These are phyloP conservation scores for Nakaseomyces sp. DNA, from an alignment of 1,139 yeast genomes.

Conservation along the genomic window DNA sequence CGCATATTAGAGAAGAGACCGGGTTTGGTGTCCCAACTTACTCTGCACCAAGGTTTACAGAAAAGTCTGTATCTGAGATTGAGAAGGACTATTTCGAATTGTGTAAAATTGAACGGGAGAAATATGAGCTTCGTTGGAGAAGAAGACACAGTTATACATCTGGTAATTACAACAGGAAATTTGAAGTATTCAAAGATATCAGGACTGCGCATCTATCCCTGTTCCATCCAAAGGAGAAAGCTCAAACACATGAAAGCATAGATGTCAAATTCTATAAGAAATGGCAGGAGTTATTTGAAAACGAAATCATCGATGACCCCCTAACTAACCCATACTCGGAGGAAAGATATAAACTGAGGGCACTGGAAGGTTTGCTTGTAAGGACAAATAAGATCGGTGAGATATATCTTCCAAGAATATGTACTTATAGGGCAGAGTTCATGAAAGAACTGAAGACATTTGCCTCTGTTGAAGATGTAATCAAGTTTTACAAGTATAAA, in stretches of 20 bases:
- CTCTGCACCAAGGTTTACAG: slow-evolving; percentile 23
- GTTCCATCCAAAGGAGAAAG: slow-evolving; percentile 20
- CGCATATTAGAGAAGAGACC: slow-evolving; percentile 25
- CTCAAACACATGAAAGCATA: slow-evolving; percentile 13
- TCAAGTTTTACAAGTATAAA: neutral
- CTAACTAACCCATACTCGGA: slow-evolving; percentile 25
- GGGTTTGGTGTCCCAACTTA: slow-evolving; percentile 21
- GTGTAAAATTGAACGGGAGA: slow-evolving; percentile 1
- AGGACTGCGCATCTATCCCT: slow-evolving; percentile 8
- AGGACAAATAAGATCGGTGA: slow-evolving; percentile 28
- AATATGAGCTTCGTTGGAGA: slow-evolving; percentile 6
- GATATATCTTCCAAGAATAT: slow-evolving; percentile 27
- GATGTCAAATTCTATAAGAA: slow-evolving; percentile 7
- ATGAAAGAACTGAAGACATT: slow-evolving; percentile 1
- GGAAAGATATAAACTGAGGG: slow-evolving; percentile 23
- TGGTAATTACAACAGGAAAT: neutral
- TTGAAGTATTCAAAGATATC: slow-evolving; percentile 2
- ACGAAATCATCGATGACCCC: slow-evolving; percentile 24
- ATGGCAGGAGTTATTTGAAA: slow-evolving; percentile 24
- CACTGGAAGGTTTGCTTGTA: slow-evolving; percentile 27
- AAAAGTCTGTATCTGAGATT: slow-evolving; percentile 20
- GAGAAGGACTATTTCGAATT: slow-evolving; percentile 10
- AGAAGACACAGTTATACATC: slow-evolving; percentile 5
- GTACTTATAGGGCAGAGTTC: slow-evolving; percentile 10
- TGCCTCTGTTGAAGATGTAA: neutral